phyloP scores from a whole-genome alignment of 352 stramenopile species.

The Blastocystis sp. region DNA sequence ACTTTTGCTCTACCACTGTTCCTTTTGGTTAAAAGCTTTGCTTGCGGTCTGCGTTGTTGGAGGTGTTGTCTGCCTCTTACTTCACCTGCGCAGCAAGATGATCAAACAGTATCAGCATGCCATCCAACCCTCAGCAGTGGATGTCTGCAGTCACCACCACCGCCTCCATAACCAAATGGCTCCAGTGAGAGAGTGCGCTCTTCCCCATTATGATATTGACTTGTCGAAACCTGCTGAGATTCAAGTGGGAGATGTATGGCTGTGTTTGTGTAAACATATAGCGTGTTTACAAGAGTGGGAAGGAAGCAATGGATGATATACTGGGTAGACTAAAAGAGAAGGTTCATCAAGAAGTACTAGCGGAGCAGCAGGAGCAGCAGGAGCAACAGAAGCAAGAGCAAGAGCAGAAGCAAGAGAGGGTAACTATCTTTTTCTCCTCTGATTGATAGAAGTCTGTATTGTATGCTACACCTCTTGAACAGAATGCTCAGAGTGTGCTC shows the following conservation, averaged over 20 bases:
- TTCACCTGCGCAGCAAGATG: neutral
- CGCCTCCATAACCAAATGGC: neutral
- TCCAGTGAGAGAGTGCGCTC: neutral
- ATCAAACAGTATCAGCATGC: neutral
- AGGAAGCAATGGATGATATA: neutral
- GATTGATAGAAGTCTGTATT: neutral
- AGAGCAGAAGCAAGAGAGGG: neutral
- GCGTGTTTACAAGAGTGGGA: neutral
- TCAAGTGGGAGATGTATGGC: slow-evolving; percentile 1
- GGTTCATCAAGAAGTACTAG: neutral
- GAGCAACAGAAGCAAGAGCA: neutral
- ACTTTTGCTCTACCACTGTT: neutral
- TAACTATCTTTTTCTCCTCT: neutral
- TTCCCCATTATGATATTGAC: slow-evolving; percentile 23
- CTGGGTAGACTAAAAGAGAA: neutral
- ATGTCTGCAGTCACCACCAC: neutral
- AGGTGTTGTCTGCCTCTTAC: neutral
- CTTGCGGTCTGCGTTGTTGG: neutral
- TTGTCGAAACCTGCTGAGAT: neutral
- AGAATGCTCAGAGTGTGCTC: neutral
- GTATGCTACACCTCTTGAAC: neutral
- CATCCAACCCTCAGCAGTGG: neutral
- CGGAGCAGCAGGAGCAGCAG: neutral
- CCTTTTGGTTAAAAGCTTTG: neutral
- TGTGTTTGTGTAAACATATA: neutral